Evolutionary conservation across 306 rosid species (phyloP).

Genomic region (Phaseolus lunatus): DNA sequence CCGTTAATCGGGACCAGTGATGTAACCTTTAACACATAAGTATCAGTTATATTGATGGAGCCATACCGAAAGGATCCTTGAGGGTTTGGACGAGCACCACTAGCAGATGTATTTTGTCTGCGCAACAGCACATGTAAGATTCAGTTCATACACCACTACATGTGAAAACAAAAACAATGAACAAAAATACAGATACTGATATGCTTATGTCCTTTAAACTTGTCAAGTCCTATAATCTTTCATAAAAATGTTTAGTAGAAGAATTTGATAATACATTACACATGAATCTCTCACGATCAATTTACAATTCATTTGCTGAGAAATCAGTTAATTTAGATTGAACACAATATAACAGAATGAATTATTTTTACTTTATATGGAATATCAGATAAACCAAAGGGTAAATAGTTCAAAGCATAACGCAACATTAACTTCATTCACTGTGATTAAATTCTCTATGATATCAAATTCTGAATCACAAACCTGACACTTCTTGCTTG

Average conservation of each 20-base stretch:
- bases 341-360: neutral
- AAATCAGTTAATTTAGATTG: neutral
- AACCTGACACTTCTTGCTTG: slow-evolving; percentile 88
- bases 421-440: slow-evolving; percentile 11
- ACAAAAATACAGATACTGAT: neutral
- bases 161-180: slow-evolving; percentile 8
- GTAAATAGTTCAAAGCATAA: slow-evolving; percentile 1
- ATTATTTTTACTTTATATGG: neutral
- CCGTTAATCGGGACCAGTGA: slow-evolving; percentile 67
- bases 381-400: neutral
- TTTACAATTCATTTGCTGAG: neutral
- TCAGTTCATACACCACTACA: neutral
- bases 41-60: slow-evolving; percentile 77
- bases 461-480: slow-evolving; percentile 40
- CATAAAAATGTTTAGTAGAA: neutral
- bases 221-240: neutral
- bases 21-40: slow-evolving; percentile 63
- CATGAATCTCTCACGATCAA: too few species aligned
- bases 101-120: slow-evolving; percentile 84
- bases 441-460: neutral
- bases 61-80: slow-evolving; percentile 93
- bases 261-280: neutral
- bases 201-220: neutral
- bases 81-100: slow-evolving; percentile 98
- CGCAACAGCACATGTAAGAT: slow-evolving; percentile 30